Base-by-base conservation (phyloP, 2,329 filamentous ascomycete species). In the Bipolaris oryzae region DNA sequence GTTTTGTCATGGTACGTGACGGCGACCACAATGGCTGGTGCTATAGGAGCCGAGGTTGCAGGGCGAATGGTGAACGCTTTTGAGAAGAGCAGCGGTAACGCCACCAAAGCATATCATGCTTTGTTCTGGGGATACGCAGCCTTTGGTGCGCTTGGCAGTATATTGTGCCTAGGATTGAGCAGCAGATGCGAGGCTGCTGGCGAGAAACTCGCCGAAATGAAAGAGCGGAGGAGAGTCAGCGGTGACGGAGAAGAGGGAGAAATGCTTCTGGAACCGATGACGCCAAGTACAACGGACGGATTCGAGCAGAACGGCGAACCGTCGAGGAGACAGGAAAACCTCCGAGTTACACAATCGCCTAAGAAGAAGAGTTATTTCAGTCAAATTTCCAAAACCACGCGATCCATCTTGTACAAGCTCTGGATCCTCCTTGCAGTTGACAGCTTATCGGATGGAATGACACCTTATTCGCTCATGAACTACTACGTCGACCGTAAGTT, bases 401-500 rank as follows among this genome's bases (percentile, higher is more conserved):
- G 82, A 11, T 79, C 77, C 1, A 80, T 85, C 66, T 87, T 89
- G 82, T 84, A 84, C 71, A 84, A 85, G 48, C 77, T 89, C 3
- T 89, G 87, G 85, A 82, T 87, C 56, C 80, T 89, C 7, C 79
- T 90, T 9, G 81, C 83, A 20, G 77, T 89, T 21, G 87, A 89
- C 73, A 86, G 85, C 2, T 77, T 89, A 9, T 85, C 87, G 13
- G 86, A 89, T 63, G 86, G 87, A 21, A 89, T 89, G 73, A 72
- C 68, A 6, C 73, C 73, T 1, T 75, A 73, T 57, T 69, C 66
- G 1, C 62, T 74, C 1, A 74, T 75, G 67, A 75, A 74, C 53
- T 74, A 74, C 54, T 76, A 75, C 55, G 67, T 75, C 35, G 69
- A 72, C 38, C 66, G 67, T 21, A 76, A 74, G 52, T 75, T 75